Evolutionary conservation across 305 asterid genomes (phyloP), one percentile per base, ranked within the genome.

Genomic region (Solanum hybrid): DNA sequence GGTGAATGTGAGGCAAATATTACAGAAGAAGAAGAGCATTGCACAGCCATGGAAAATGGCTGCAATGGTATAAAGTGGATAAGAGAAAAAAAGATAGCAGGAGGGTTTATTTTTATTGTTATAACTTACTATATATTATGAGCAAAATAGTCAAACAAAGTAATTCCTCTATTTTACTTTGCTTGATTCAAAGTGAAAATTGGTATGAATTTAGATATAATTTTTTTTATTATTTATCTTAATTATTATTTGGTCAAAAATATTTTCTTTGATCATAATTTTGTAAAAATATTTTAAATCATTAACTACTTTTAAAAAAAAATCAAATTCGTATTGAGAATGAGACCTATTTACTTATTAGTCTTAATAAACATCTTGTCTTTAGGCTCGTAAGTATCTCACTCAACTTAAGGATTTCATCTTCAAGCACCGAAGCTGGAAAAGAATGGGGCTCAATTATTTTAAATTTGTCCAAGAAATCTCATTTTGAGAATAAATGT

Each of bases 11-110:
- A 93, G 75, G 64, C 69, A 26, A 81, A 81, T 40, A 91, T 84
- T 17, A 92, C 77, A 1, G 96, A 94, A 69, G 99, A 92, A 12
- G 95, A 90, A 89, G 92, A 84, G 88, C 95, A 94, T 87, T 94
- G 95, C 13, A 95, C 90, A 81, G 98, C 95, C 98, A 94, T 89
- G 24, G 76, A 36, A 34, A 35, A 72, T 56, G 38, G 32, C 17
- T 24, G 37, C 24, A 14, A 19, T 24, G 64, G 26, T 86, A 56
- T 22, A 8, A 24, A 88, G 71, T 78, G 77, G 92, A 90, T 90
- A 90, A 90, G 90, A 81, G 51, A 4, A 7, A 40, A 6, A 40
- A 60, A 26, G 51, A 60, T 60, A 4, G 24, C n/a, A 13, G 34
- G 31, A n/a, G n/a, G 13, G 3, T 4, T 5, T 11, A 7, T 12